Evolutionary conservation across 2,329 filamentous ascomycete genomes (phyloP).

Genomic region (Penicillium corylophilum): DNA sequence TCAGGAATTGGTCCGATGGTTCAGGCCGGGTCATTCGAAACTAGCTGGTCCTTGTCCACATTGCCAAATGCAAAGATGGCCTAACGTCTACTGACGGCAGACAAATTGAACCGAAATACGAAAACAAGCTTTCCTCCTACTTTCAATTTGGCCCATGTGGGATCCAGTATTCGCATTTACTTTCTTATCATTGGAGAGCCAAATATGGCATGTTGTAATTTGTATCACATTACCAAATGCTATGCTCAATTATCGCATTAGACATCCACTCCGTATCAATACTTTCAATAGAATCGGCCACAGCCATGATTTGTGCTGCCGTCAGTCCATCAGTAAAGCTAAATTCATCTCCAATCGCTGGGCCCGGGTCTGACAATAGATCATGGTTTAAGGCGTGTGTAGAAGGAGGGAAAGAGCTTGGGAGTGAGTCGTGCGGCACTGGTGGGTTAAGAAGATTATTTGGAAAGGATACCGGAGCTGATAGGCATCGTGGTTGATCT

Average conservation of each 20-base stretch:
- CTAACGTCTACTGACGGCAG: neutral
- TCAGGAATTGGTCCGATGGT: constrained; percentile 3
- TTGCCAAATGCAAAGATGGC: neutral
- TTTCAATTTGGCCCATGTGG: neutral
- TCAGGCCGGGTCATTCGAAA: neutral
- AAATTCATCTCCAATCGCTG: constrained; percentile 10
- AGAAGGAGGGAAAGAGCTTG: constrained; percentile 12
- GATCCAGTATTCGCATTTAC: neutral
- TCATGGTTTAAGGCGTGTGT: constrained; percentile 12
- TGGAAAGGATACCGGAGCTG: constrained; percentile 14
- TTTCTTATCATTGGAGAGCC: neutral
- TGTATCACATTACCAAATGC: constrained; percentile 37
- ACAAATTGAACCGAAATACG: neutral
- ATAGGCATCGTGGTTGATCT: constrained; percentile 14
- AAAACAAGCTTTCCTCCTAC: neutral
- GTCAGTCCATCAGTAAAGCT: constrained; percentile 32
- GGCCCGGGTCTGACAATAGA: constrained; percentile 12
- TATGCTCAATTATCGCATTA: constrained; percentile 47
- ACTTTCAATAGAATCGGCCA: constrained; percentile 50
- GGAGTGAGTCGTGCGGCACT: constrained; percentile 1
- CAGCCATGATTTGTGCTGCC: constrained; percentile 49
- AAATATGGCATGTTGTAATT: neutral
- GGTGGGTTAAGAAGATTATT: constrained; percentile 6
- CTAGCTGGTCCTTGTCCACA: constrained; percentile 10
- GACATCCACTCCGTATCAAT: constrained; percentile 50